Percentiles rank a stretch among this genome's conserved stretches.
These are phyloP conservation scores for Sporothrix protearum DNA, from an alignment of 2,329 filamentous ascomycete genomes.

Conservation along the genomic window DNA sequence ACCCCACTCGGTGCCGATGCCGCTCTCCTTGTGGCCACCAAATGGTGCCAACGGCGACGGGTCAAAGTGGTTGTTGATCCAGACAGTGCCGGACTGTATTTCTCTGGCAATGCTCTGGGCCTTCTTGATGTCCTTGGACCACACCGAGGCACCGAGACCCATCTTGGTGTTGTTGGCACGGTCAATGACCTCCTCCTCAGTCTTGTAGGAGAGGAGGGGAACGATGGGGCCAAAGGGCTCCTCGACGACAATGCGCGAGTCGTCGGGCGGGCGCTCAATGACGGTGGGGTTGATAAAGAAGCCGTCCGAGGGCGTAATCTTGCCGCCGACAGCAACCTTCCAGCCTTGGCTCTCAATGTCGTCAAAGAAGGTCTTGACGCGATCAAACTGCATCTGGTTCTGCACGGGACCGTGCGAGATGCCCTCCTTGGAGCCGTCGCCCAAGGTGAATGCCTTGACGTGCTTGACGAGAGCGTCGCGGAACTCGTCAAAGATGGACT, in stretches of 20 bases:
- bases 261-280: conserved; percentile 55
- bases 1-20: conserved; percentile 45
- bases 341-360: conserved; percentile 47
- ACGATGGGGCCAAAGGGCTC: conserved; percentile 50
- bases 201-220: conserved; percentile 43
- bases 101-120: conserved; percentile 46
- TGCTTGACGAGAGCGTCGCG: conserved; percentile 45
- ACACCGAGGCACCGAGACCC: conserved; percentile 54
- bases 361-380: conserved; percentile 49
- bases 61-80: conserved; percentile 47
- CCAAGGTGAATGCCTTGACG: conserved; percentile 42
- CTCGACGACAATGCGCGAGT: conserved; percentile 50
- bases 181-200: conserved; percentile 44
- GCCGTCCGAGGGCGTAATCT: conserved; percentile 37
- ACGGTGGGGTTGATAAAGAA: conserved; percentile 57
- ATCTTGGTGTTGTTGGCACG: conserved; percentile 47
- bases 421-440: conserved; percentile 42
- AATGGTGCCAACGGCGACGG: conserved; percentile 41
- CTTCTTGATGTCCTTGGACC: conserved; percentile 45
- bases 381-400: conserved; percentile 57
- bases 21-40: conserved; percentile 50
- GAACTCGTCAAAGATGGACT: conserved; percentile 48
- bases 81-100: conserved; percentile 53
- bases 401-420: conserved; percentile 52
- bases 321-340: conserved; percentile 34